Conservation (phyloP, 768 basidiomycete species). For the Psilocybe cyanescens region DNA sequence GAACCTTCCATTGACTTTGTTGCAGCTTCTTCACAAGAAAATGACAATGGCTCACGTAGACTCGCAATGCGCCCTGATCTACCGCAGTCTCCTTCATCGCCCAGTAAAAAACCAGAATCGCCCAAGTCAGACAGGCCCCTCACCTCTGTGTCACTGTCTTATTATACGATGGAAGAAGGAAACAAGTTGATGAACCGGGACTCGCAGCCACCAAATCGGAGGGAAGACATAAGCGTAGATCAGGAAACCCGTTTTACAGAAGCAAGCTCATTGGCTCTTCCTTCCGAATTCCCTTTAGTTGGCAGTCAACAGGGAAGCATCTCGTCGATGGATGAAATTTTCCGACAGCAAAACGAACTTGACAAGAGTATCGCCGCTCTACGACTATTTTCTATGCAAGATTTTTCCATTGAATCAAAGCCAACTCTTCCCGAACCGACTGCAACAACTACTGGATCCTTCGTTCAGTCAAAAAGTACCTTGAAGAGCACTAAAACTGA, state of each 20-base stretch:
- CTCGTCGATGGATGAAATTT: slow-evolving; percentile 52
- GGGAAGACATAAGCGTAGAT: neutral
- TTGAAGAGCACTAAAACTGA: slow-evolving; percentile 28
- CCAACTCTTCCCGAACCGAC: neutral
- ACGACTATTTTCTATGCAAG: slow-evolving; percentile 43
- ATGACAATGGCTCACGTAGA: neutral
- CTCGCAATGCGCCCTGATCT: neutral
- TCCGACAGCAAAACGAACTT: slow-evolving; percentile 65
- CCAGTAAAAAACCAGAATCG: neutral
- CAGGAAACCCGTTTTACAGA: neutral
- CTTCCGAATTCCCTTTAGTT: slow-evolving; percentile 13
- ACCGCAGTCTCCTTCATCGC: neutral
- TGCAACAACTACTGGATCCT: neutral
- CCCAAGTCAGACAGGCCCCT: slow-evolving; percentile 9
- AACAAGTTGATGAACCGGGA: slow-evolving; percentile 7
- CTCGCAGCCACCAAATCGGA: slow-evolving; percentile 14
- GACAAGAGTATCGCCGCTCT: slow-evolving; percentile 68
- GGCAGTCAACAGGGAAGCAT: slow-evolving; percentile 28
- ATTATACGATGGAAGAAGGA: slow-evolving; percentile 27
- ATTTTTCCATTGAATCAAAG: neutral
- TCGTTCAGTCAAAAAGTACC: slow-evolving; percentile 22
- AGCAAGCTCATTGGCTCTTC: neutral
- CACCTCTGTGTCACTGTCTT: slow-evolving; percentile 27
- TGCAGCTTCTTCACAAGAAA: neutral
- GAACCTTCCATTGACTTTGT: neutral